Conservation (phyloP, 148 eudicot genomes). For the Mesembryanthemum crystallinum region DNA sequence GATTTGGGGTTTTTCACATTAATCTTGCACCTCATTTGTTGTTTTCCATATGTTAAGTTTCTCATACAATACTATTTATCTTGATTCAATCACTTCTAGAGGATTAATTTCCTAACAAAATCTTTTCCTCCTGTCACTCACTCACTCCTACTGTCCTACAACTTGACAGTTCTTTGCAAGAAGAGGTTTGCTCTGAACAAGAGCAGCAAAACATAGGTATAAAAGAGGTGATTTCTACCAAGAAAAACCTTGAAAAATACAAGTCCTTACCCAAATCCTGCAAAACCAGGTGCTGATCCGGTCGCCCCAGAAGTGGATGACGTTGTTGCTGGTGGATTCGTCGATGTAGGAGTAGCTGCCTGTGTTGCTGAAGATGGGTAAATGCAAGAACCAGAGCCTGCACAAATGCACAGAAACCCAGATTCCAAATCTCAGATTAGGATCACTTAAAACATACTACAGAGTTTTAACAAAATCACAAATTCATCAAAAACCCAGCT, state of each 20-base stretch:
- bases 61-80: too few species aligned
- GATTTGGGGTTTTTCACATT: too few species aligned
- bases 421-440: slow-evolving; percentile 1
- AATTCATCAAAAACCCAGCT: background rate
- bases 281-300: background rate
- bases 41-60: too few species aligned
- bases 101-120: background rate
- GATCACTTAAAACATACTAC: background rate
- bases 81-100: too few species aligned
- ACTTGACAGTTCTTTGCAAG: background rate
- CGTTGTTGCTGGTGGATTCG: slow-evolving; percentile 33
- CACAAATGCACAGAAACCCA: slow-evolving; percentile 1
- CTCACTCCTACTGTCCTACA: too few species aligned
- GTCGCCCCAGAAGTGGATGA: slow-evolving; percentile 45
- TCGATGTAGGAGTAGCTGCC: slow-evolving; percentile 9
- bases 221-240: background rate
- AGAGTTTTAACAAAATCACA: too few species aligned
- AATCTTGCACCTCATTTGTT: too few species aligned
- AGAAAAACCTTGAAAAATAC: background rate
- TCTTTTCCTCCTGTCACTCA: too few species aligned
- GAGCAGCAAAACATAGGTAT: background rate
- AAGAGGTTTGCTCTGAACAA: background rate
- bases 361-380: slow-evolving; percentile 37
- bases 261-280: slow-evolving; percentile 35
- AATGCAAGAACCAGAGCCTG: slow-evolving; percentile 71